Conservation (phyloP, 116 monocot species). For the Phalaenopsis hybrid region DNA sequence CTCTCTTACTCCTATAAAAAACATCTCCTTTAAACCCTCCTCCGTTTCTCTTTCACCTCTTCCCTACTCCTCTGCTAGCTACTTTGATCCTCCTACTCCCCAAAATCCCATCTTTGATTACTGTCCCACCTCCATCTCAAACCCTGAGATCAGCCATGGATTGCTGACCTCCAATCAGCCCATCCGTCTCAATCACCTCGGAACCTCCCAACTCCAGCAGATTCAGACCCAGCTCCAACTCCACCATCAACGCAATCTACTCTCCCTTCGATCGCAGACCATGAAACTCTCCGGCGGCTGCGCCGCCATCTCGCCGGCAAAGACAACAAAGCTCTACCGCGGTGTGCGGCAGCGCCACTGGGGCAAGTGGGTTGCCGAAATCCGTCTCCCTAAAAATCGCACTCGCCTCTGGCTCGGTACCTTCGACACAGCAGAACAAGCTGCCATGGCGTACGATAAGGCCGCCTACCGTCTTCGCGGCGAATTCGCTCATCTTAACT, state of each 20-base stretch:
- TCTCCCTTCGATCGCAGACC: constrained; percentile 12
- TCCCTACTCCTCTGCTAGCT: neutral
- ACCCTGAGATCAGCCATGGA: neutral
- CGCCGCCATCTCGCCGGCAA: neutral
- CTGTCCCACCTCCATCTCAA: neutral
- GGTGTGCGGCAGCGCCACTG: constrained; percentile 57
- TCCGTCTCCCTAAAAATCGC: constrained; percentile 47
- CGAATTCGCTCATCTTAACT: constrained; percentile 47
- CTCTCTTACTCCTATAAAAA: constrained; percentile 5
- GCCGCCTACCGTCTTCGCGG: constrained; percentile 51
- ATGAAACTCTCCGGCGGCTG: constrained; percentile 16
- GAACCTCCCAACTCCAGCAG: constrained; percentile 38
- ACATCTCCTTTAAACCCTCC: neutral
- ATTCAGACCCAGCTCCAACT: constrained; percentile 45
- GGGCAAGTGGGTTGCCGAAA: constrained; percentile 66
- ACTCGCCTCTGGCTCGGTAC: constrained; percentile 80
- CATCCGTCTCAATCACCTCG: constrained; percentile 32
- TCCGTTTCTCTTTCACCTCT: neutral
- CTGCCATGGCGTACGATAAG: constrained; percentile 69
- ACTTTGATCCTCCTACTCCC: neutral
- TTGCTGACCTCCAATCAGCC: neutral
- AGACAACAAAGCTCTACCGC: constrained; percentile 44
- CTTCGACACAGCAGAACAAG: constrained; percentile 79
- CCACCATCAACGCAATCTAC: constrained; percentile 25
- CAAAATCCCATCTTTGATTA: constrained; percentile 4